Evolutionary conservation across 2,329 filamentous ascomycete genomes (phyloP).

Genomic region (Calonectria ilicicola): DNA sequence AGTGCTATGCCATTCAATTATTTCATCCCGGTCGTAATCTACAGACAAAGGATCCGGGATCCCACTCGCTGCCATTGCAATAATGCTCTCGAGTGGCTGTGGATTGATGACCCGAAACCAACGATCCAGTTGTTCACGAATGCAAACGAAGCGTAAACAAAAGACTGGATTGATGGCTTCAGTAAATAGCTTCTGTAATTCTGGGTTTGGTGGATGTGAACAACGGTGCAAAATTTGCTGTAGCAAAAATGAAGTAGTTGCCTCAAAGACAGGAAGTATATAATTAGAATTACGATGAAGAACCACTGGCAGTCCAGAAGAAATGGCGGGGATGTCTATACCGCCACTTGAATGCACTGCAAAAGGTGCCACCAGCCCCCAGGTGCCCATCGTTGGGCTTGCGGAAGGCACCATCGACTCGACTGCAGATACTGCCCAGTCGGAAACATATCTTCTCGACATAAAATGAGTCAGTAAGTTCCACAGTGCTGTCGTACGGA

Average conservation of each 20-base stretch:
- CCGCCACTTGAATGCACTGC: neutral
- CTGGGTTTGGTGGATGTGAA: neutral
- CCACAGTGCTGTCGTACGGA: neutral
- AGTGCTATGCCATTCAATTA: neutral
- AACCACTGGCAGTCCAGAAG: too few species aligned
- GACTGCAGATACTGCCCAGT: neutral
- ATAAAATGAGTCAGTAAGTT: neutral
- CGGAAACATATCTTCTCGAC: neutral
- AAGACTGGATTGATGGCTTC: neutral
- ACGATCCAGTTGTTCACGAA: neutral
- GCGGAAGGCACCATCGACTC: neutral
- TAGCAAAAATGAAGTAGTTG: neutral
- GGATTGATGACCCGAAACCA: neutral
- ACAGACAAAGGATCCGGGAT: neutral
- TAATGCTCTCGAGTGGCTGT: neutral
- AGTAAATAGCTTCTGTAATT: neutral
- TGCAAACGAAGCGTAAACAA: neutral
- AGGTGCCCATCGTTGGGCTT: neutral
- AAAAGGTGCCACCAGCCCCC: neutral
- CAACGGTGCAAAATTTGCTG: neutral
- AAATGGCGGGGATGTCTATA: too few species aligned
- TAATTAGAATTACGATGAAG: too few species aligned
- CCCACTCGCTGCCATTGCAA: neutral
- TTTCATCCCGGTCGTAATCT: neutral
- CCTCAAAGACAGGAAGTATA: neutral